A percentile compares a stretch with the other conserved stretches of the same genome.
These are phyloP conservation scores for Hypsizygus marmoreus DNA, from an alignment of 768 basidiomycete species.

Conservation along the genomic window DNA sequence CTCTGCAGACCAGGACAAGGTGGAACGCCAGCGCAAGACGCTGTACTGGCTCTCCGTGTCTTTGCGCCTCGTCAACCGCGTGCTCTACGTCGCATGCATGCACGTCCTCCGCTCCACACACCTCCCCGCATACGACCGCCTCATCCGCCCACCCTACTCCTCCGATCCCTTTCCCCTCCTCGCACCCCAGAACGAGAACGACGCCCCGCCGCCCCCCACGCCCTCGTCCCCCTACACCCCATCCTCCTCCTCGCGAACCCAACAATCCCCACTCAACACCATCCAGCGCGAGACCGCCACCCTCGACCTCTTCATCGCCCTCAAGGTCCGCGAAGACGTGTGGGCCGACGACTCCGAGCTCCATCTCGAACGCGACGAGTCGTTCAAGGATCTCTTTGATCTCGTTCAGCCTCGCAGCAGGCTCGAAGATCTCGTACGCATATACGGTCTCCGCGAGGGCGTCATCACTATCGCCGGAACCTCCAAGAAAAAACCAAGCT, in stretches of 20 bases:
- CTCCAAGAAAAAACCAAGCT: neutral
- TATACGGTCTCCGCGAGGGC: conserved; percentile 42
- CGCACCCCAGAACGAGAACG: conserved; percentile 16
- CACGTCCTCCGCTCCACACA: conserved; percentile 78
- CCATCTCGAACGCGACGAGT: conserved; percentile 74
- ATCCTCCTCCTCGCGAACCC: conserved; percentile 21
- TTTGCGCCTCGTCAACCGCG: conserved; percentile 65
- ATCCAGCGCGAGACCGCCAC: conserved; percentile 73
- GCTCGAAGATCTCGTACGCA: conserved; percentile 71
- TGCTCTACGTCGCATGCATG: conserved; percentile 81
- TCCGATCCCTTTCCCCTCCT: conserved; percentile 76
- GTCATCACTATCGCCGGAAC: conserved; percentile 32
- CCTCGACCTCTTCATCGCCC: conserved; percentile 77
- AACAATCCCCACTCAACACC: conserved; percentile 35
- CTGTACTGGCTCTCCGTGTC: conserved; percentile 69
- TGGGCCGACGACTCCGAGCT: conserved; percentile 73
- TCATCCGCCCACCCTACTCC: conserved; percentile 69
- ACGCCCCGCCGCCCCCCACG: conserved; percentile 21
- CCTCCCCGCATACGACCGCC: conserved; percentile 61
- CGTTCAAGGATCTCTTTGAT: conserved; percentile 80
- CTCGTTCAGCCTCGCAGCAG: conserved; percentile 72
- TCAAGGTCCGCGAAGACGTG: conserved; percentile 80
- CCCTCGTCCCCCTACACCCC: conserved; percentile 19
- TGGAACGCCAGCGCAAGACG: conserved; percentile 62
- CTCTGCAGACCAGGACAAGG: conserved; percentile 37